phyloP scores from a whole-genome alignment of 2,329 filamentous ascomycete genomes.

The Clarireedia homoeocarpa region DNA sequence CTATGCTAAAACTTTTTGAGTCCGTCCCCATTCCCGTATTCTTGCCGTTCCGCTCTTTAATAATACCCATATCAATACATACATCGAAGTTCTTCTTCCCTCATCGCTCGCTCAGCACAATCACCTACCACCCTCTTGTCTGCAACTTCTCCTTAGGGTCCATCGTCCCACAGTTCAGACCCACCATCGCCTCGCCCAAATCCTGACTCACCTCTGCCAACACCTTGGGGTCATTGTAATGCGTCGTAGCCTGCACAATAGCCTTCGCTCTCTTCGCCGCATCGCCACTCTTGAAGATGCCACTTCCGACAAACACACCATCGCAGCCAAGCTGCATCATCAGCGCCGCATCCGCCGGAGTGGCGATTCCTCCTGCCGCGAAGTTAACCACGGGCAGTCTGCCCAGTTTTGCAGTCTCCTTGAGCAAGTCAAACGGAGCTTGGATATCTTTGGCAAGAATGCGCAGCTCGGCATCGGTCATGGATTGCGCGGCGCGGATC shows the following conservation, averaged over 20 bases:
- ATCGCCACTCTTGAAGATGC: conserved; percentile 96
- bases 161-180: conserved; percentile 80
- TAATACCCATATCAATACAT: not conserved
- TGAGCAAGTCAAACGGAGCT: conserved; percentile 69
- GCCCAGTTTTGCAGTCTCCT: conserved; percentile 79
- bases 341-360: conserved; percentile 89
- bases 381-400: conserved; percentile 95
- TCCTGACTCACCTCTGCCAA: conserved; percentile 82
- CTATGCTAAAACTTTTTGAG: not conserved
- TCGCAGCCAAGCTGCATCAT: conserved; percentile 99
- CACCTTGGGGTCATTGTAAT: conserved; percentile 78
- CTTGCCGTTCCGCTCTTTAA: not conserved
- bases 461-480: conserved; percentile 65
- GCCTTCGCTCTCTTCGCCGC: conserved; percentile 84
- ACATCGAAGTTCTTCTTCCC: not conserved
- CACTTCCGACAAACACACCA: conserved; percentile 92
- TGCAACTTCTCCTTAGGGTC: conserved; percentile 74
- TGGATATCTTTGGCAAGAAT: conserved; percentile 75
- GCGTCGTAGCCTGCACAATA: conserved; percentile 89
- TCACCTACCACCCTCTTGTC: conserved; percentile 68
- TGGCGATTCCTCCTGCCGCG: conserved; percentile 98
- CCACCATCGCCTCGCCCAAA: conserved; percentile 96
- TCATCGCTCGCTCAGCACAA: not conserved
- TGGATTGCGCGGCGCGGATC: conserved; percentile 62
- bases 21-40: not conserved